These are phyloP conservation scores for Leccinum fallax DNA, from an alignment of 1,284 basidiomycete genomes.

Conservation along the genomic window DNA sequence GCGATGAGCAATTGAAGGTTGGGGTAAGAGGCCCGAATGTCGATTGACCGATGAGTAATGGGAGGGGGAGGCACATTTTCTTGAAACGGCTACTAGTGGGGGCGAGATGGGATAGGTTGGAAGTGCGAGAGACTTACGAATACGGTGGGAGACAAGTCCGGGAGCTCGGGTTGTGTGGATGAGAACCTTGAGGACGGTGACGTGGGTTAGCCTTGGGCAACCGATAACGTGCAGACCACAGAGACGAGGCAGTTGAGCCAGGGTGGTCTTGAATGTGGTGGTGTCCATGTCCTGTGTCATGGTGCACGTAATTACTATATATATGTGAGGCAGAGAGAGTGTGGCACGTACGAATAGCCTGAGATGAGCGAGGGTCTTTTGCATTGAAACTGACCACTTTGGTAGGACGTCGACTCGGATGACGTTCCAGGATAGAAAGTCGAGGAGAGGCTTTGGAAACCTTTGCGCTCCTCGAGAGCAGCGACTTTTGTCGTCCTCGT, in stretches of 20 bases:
- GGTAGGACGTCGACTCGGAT: conserved; percentile 52
- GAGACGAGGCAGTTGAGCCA: conserved; percentile 54
- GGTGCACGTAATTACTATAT: conserved; percentile 4
- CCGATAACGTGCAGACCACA: conserved; percentile 58
- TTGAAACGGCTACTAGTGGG: conserved; percentile 22
- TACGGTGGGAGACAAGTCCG: conserved; percentile 59
- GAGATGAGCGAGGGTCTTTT: conserved; percentile 50
- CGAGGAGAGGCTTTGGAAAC: conserved; percentile 50
- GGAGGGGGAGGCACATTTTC: conserved; percentile 33
- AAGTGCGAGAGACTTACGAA: conserved; percentile 42
- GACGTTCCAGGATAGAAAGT: conserved; percentile 61
- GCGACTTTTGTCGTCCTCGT: conserved; percentile 34
- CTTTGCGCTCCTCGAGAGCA: conserved; percentile 43
- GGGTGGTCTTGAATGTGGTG: conserved; percentile 46
- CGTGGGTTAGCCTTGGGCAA: conserved; percentile 58
- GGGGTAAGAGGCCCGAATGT: conserved; percentile 41
- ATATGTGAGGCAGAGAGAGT: not conserved
- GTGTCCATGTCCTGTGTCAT: conserved; percentile 56
- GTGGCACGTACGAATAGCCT: conserved; percentile 54
- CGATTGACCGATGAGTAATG: conserved; percentile 57
- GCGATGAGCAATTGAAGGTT: conserved; percentile 16
- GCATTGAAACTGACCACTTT: conserved; percentile 48
- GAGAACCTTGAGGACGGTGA: conserved; percentile 47
- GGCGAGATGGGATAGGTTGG: conserved; percentile 30
- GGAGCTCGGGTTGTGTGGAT: conserved; percentile 51